Base-by-base conservation (phyloP, 371 early-diverging fungal species). In the Mortierella sp. region DNA sequence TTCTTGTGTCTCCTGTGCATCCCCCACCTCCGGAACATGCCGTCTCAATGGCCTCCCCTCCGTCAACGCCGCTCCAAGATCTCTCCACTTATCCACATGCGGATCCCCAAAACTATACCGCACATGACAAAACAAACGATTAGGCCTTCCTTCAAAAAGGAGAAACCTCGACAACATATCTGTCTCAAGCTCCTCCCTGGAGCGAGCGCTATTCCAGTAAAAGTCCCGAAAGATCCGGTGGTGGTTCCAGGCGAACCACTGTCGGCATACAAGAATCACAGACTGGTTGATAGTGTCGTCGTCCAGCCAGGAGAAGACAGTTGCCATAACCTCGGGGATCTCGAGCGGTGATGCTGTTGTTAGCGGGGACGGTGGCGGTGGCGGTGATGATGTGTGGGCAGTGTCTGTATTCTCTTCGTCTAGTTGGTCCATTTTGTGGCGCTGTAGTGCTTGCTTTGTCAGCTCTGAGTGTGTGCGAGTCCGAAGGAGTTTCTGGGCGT, bases 191-290 rank as follows among this genome's bases (percentile, higher is more conserved):
- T 68, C 68, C 10, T 24, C 42, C 68, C 0, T 1, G 21, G 38
- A 9, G 1, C 19, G 44, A 21, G 38, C 44, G 4, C 68, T 42
- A 42, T 68, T 68, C 68, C 68, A 68, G 24, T 68, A 68, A 24
- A 68, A 38, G n/a, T 68, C 68, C 68, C 44, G 68, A 24, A 68
- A 68, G 68, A 42, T 21, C 24, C 68, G 42, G 44, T 68, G 11
- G 4, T 24, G 42, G 21, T 38, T 68, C 68, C 68, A 68, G 68
- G 38, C 11, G 11, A 10, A 68, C 68, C 68, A 68, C 68, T 68
- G 42, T 21, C 68, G 68, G 24, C 68, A 68, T 19, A 68, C 68
- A 24, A 68, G 68, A 7, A 68, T 16, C 9, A 68, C 38, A 2
- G 44, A 21, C 21, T 42, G 34, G 44, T 68, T 68, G 10, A 34